A percentile compares a stretch with the other conserved stretches of the same genome.
These are phyloP conservation scores for Botryotinia calthae DNA, from an alignment of 2,329 filamentous ascomycete species.

Conservation along the genomic window DNA sequence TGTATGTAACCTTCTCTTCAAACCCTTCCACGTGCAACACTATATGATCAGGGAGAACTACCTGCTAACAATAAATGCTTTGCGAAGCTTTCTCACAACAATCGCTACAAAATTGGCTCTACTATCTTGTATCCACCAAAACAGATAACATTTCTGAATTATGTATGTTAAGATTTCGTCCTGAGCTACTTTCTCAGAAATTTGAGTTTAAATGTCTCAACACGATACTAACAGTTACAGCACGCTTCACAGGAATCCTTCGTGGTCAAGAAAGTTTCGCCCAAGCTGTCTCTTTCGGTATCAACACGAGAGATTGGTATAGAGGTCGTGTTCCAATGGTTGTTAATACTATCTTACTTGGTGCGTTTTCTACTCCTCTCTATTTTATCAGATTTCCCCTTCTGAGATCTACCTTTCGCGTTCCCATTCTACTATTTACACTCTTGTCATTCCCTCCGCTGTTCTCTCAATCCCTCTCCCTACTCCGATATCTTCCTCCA, in stretches of 20 bases:
- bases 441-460: background rate
- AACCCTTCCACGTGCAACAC: background rate
- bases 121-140: background rate
- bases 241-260: conserved; percentile 44
- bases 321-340: conserved; percentile 44
- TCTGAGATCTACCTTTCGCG: background rate
- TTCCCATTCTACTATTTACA: background rate
- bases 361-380: background rate
- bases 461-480: no score
- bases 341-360: conserved; percentile 37
- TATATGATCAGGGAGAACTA: background rate
- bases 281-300: conserved; percentile 45
- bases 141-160: conserved; percentile 22
- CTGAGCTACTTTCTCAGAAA: background rate
- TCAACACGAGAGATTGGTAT: conserved; percentile 46
- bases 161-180: background rate
- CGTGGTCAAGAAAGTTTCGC: conserved; percentile 47
- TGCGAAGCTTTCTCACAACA: background rate
- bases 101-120: conserved; percentile 2
- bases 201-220: background rate
- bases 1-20: conserved; percentile 26
- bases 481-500: background rate
- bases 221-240: background rate
- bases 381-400: background rate
- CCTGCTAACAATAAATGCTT: background rate